Percentiles rank a stretch among this genome's conserved stretches.
phyloP scores from a whole-genome alignment of 169 alveolate genomes.

The Toxoplasma gondii region DNA sequence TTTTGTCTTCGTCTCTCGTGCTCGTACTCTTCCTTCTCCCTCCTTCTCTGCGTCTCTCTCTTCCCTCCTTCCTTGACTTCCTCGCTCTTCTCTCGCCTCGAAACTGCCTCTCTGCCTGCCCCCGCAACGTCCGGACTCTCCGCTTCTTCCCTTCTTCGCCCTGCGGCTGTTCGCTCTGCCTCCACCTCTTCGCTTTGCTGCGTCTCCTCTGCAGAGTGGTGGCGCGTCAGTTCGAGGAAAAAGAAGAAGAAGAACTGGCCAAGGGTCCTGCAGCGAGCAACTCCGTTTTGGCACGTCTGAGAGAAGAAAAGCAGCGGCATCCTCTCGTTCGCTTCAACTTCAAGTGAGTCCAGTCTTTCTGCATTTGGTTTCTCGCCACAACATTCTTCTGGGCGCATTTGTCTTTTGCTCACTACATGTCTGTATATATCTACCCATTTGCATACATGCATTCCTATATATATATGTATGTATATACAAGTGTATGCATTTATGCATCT shows the following conservation, averaged over 20 bases:
- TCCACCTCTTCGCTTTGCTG: not conserved
- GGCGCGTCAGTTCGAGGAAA: conserved; percentile 18
- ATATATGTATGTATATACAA: not conserved
- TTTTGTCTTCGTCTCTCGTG: no score
- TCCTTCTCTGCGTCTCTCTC: no score
- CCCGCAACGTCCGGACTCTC: no score
- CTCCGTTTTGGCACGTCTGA: conserved; percentile 12
- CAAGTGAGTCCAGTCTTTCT: not conserved
- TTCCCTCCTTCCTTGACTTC: no score
- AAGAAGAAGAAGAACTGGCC: conserved; percentile 18
- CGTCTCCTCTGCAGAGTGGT: not conserved
- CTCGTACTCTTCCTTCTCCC: no score
- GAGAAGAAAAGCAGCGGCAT: conserved; percentile 34
- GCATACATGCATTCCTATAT: not conserved
- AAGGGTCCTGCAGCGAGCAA: conserved; percentile 15
- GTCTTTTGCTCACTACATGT: not conserved
- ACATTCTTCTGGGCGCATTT: not conserved
- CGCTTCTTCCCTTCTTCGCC: no score
- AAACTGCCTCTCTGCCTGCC: no score
- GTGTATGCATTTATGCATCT: not conserved
- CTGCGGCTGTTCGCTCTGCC: no score
- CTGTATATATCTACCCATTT: not conserved
- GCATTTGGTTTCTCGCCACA: not conserved
- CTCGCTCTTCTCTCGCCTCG: no score
- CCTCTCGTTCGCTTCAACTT: conserved; percentile 35